Evolutionary conservation across 306 rosid species (phyloP).

Genomic region (Cicer cuneatum): DNA sequence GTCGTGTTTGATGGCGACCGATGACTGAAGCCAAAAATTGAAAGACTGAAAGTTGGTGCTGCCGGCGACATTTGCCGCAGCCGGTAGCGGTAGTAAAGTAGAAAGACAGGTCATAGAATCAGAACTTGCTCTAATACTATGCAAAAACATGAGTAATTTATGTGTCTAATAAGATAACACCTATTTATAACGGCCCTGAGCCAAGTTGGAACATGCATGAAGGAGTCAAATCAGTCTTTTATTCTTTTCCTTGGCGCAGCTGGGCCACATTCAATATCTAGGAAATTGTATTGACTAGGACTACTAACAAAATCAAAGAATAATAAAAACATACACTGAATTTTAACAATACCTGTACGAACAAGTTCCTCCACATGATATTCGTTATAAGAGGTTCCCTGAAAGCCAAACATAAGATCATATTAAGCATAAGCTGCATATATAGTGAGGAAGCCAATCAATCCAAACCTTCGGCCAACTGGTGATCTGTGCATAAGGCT

Average conservation of each 20-base stretch:
- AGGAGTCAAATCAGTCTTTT: not conserved
- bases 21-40: too few relatives aligned
- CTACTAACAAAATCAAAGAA: too few relatives aligned
- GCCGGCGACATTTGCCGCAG: too few relatives aligned
- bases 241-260: constrained; percentile 9
- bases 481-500: constrained; percentile 84
- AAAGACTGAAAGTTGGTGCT: too few relatives aligned
- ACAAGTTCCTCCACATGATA: constrained; percentile 95
- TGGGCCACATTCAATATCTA: not conserved
- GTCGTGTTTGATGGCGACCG: too few relatives aligned
- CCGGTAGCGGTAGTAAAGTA: too few relatives aligned
- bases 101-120: too few relatives aligned
- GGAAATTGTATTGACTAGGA: too few relatives aligned
- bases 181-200: not conserved
- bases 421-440: constrained; percentile 26
- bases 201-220: not conserved
- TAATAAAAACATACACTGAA: too few relatives aligned
- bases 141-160: too few relatives aligned
- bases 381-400: constrained; percentile 98
- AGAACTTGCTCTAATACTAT: too few relatives aligned
- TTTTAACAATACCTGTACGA: constrained; percentile 61
- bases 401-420: constrained; percentile 51
- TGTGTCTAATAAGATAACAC: too few relatives aligned
- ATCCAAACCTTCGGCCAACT: constrained; percentile 88
- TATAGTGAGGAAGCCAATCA: constrained; percentile 27